These are phyloP conservation scores for Beauveria brongniartii DNA, from an alignment of 2,329 filamentous ascomycete genomes.

Conservation along the genomic window DNA sequence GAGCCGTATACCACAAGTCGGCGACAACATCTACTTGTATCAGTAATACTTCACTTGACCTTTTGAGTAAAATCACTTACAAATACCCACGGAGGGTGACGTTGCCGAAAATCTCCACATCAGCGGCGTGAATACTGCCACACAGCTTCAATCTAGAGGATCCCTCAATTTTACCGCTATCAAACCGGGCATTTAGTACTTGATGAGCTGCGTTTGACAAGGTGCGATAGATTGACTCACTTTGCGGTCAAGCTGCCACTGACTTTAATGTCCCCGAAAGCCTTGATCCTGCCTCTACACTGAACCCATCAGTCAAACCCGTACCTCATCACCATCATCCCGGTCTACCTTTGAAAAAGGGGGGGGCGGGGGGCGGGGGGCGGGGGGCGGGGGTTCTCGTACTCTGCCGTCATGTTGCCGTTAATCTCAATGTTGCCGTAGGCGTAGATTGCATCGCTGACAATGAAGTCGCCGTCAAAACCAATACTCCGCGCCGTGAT, in stretches of 20 bases:
- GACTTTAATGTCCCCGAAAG: constrained; percentile 37
- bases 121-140: constrained; percentile 33
- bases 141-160: constrained; percentile 38
- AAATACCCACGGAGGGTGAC: constrained; percentile 36
- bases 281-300: constrained; percentile 35
- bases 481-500: constrained; percentile 37
- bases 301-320: background rate
- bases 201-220: background rate
- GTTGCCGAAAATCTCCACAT: constrained; percentile 40
- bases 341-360: background rate
- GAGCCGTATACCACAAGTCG: constrained; percentile 37
- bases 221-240: constrained; percentile 19
- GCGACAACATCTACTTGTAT: constrained; percentile 29
- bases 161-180: constrained; percentile 37
- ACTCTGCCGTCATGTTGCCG: constrained; percentile 36
- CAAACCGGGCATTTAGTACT: constrained; percentile 3
- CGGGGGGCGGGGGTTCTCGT: background rate
- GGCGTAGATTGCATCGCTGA: constrained; percentile 38
- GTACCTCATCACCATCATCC: background rate
- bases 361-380: background rate
- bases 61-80: constrained; percentile 21
- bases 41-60: background rate
- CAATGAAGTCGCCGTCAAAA: constrained; percentile 35
- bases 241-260: constrained; percentile 30
- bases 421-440: constrained; percentile 36